These are phyloP conservation scores for Tetrahymena elliotti DNA, from an alignment of 73 alveolate species.

Conservation along the genomic window DNA sequence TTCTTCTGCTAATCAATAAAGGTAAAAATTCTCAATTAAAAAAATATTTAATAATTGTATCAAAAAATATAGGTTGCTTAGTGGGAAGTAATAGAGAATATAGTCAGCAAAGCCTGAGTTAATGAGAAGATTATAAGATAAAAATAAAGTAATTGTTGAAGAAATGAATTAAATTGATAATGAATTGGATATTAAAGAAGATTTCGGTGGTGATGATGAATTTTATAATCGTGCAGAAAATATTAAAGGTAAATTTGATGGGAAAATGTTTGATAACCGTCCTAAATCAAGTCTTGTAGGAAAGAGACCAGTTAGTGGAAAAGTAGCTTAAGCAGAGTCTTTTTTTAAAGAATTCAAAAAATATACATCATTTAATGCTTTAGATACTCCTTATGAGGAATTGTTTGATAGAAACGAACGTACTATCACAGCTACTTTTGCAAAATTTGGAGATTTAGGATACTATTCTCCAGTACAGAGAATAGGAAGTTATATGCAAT, in stretches of 20 bases:
- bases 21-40: not conserved
- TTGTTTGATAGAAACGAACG: slow-evolving; percentile 93
- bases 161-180: not conserved
- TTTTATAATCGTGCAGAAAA: not conserved
- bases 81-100: not conserved
- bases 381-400: slow-evolving; percentile 74
- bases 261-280: not conserved
- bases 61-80: not conserved
- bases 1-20: not conserved
- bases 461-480: slow-evolving; percentile 87
- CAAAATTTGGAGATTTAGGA: slow-evolving; percentile 87
- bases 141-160: not conserved
- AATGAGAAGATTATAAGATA: not conserved
- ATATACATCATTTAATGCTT: slow-evolving; percentile 24
- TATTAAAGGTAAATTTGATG: slow-evolving; percentile 2
- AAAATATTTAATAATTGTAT: not conserved
- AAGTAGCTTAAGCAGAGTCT: slow-evolving; percentile 3
- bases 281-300: slow-evolving; percentile 17
- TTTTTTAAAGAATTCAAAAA: slow-evolving; percentile 11
- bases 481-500: slow-evolving; percentile 91
- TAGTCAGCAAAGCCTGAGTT: not conserved
- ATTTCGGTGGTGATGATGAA: not conserved
- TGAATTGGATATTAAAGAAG: not conserved
- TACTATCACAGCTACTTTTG: slow-evolving; percentile 91
- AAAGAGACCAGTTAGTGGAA: slow-evolving; percentile 19